These are phyloP conservation scores for Aspergillus neoniger DNA, from an alignment of 2,329 filamentous ascomycete species.

Conservation along the genomic window DNA sequence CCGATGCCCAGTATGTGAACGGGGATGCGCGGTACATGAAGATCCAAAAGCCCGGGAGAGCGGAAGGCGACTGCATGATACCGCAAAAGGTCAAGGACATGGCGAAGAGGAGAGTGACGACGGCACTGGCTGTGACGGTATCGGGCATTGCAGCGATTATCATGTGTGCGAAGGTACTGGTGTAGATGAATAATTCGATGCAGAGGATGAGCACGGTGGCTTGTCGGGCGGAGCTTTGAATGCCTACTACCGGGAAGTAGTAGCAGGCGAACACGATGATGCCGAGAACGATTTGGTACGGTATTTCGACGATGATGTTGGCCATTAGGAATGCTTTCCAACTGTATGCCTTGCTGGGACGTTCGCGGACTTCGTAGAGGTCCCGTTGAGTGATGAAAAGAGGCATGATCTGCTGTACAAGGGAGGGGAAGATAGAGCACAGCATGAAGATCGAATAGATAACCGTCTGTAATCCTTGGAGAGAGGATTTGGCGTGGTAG, in stretches of 20 bases:
- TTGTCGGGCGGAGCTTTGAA: not conserved
- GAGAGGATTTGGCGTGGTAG: slow-evolving; percentile 68
- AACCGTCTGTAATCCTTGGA: slow-evolving; percentile 81
- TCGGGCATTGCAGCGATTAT: slow-evolving; percentile 54
- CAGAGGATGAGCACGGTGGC: slow-evolving; percentile 62
- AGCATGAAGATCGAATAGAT: slow-evolving; percentile 86
- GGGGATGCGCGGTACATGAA: slow-evolving; percentile 18
- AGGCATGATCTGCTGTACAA: slow-evolving; percentile 50
- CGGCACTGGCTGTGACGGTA: slow-evolving; percentile 5
- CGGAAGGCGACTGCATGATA: slow-evolving; percentile 14
- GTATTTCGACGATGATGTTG: slow-evolving; percentile 69
- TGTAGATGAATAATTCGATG: slow-evolving; percentile 64
- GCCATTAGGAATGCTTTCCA: slow-evolving; percentile 70
- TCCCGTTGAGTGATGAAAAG: slow-evolving; percentile 57
- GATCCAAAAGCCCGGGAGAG: slow-evolving; percentile 19
- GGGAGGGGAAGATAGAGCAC: not conserved
- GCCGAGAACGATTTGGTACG: slow-evolving; percentile 48
- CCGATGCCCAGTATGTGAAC: slow-evolving; percentile 28
- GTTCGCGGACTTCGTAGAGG: slow-evolving; percentile 59
- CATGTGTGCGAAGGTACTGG: slow-evolving; percentile 69
- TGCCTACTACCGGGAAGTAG: slow-evolving; percentile 59
- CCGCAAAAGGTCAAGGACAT: slow-evolving; percentile 18
- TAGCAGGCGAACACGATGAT: slow-evolving; percentile 59
- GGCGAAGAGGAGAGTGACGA: slow-evolving; percentile 12
- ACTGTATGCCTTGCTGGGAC: slow-evolving; percentile 67